Conservation (phyloP, 257 asterid genomes). For the Craterostigma plantagineum region DNA sequence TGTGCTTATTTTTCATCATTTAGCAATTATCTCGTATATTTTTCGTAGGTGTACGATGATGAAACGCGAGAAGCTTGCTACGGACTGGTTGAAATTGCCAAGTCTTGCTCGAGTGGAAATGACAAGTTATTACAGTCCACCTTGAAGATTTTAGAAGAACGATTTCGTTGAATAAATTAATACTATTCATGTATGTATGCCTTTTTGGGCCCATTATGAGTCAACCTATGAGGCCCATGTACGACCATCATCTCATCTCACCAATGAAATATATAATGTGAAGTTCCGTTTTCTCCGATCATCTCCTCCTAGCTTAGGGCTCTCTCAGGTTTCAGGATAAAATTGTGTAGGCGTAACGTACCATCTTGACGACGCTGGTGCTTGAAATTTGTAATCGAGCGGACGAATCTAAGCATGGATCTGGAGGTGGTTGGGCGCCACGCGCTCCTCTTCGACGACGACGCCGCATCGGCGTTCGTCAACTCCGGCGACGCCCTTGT, state of each 20-base stretch:
- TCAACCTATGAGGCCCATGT: too few species aligned
- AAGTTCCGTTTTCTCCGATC: too few species aligned
- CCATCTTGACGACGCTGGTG: constrained; percentile 4
- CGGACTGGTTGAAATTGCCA: constrained; percentile 47
- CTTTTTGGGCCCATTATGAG: too few species aligned
- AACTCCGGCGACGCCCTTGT: constrained; percentile 82
- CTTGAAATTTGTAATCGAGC: too few species aligned
- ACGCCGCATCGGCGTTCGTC: constrained; percentile 62
- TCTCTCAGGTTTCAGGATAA: too few species aligned
- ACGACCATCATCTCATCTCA: too few species aligned
- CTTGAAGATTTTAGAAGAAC: constrained; percentile 20
- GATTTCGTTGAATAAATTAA: too few species aligned
- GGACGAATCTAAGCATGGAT: constrained; percentile 21
- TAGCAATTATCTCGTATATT: constrained; percentile 3
- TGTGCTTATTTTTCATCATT: neutral
- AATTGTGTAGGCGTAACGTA: neutral
- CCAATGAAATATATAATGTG: too few species aligned
- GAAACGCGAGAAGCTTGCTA: constrained; percentile 29
- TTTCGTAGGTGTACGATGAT: constrained; percentile 16
- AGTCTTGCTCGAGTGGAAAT: constrained; percentile 29
- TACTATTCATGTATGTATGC: too few species aligned
- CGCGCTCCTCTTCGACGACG: constrained; percentile 75
- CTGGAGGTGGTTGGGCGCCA: constrained; percentile 80
- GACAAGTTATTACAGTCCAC: constrained; percentile 43
- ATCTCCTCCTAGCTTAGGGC: too few species aligned